phyloP scores from a whole-genome alignment of 2,329 filamentous ascomycete genomes.

The Coleophoma crateriformis region DNA sequence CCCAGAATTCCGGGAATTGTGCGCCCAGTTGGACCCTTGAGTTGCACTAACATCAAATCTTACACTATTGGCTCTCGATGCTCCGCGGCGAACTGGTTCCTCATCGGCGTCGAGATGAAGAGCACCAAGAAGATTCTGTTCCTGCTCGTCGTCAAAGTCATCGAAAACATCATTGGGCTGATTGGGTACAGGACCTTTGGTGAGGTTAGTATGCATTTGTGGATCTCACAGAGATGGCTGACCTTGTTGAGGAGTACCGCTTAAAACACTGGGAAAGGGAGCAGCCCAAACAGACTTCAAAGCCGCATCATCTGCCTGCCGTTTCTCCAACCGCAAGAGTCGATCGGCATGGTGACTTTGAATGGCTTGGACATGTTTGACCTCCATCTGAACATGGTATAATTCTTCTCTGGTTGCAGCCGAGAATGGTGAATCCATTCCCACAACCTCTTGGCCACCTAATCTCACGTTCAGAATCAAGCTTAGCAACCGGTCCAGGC shows the following conservation, averaged over 20 bases:
- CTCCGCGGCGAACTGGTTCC: conserved; percentile 76
- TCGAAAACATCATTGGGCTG: conserved; percentile 82
- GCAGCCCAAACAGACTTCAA: conserved; percentile 88
- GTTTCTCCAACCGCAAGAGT: conserved; percentile 56
- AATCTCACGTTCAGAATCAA: too few species aligned
- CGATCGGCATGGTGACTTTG: conserved; percentile 59
- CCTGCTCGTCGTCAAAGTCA: conserved; percentile 78
- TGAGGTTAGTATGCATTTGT: conserved; percentile 8
- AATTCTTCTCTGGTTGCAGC: conserved; percentile 57
- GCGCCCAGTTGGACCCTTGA: conserved; percentile 79
- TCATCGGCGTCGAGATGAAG: conserved; percentile 85
- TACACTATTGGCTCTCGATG: conserved; percentile 92
- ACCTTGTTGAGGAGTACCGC: conserved; percentile 86
- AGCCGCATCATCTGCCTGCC: conserved; percentile 61
- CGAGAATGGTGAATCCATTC: conserved; percentile 60
- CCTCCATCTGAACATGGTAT: conserved; percentile 64
- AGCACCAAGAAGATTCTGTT: conserved; percentile 71
- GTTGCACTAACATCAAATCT: conserved; percentile 95
- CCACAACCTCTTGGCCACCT: conserved; percentile 21
- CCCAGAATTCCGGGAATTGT: conserved; percentile 74
- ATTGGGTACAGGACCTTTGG: conserved; percentile 71
- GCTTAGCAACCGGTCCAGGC: too few species aligned
- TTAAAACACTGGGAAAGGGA: conserved; percentile 81
- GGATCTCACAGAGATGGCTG: conserved; percentile 26
- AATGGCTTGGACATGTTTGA: conserved; percentile 61